Percentiles rank a stretch among this genome's conserved stretches.
Evolutionary conservation across 441 rosid genomes (phyloP).

Genomic region (Populus trichocarpa): DNA sequence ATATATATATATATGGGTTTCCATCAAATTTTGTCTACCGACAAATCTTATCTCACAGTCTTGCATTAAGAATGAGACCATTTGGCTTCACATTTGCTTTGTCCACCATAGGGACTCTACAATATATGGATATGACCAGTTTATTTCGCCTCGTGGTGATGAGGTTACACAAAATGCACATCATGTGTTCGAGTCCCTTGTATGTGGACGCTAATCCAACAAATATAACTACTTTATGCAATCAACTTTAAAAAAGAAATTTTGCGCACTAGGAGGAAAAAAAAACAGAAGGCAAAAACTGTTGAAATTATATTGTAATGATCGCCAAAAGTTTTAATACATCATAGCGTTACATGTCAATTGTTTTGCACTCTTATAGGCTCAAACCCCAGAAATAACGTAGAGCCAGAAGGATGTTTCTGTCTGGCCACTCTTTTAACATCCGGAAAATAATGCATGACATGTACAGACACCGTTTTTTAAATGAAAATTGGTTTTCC

Average conservation of each 20-base stretch:
- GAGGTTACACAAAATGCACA: neutral
- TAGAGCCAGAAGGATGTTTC: neutral
- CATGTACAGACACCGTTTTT: neutral
- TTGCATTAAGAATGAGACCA: neutral
- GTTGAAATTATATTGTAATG: neutral
- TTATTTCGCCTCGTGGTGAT: neutral
- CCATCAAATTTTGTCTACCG: neutral
- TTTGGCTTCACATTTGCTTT: neutral
- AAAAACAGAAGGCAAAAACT: no score
- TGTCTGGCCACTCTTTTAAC: neutral
- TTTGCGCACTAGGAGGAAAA: neutral
- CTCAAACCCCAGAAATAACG: neutral
- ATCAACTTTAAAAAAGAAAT: neutral
- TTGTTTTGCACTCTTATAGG: neutral
- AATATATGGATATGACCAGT: neutral
- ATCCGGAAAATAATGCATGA: neutral
- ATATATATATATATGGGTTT: neutral
- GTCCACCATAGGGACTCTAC: neutral
- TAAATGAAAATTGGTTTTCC: neutral
- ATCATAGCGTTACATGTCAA: no score
- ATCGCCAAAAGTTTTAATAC: neutral
- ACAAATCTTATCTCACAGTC: conserved; percentile 15
- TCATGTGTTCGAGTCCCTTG: neutral
- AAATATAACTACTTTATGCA: neutral
- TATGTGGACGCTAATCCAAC: neutral